Evolutionary conservation across 2,329 filamentous ascomycete genomes (phyloP), one percentile per base, ranked within the genome.

Genomic region (Clarireedia monteithiana): DNA sequence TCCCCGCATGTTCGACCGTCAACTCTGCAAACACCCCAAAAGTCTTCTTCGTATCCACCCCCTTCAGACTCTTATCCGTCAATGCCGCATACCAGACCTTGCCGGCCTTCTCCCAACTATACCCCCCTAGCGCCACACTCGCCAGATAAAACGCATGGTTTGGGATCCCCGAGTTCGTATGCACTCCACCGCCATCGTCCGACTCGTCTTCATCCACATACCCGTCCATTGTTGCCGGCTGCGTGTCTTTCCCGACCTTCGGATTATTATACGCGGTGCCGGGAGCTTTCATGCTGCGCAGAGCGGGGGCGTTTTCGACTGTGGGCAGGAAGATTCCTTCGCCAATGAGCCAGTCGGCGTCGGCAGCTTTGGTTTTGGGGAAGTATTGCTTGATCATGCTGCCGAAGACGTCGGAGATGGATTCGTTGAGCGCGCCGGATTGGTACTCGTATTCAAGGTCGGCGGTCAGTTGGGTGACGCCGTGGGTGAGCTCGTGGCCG

Each of bases 401-500:
- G 57, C 78, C 80, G 61, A 82, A 82, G 1, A 77, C 75, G 60
- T 83, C 80, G 0, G 79, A 77, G 34, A 82, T 62, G 60, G 79
- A 77, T 66, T 83, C 80, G 58, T 82, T 82, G 40, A 83, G 69
- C 14, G 79, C 79, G 17, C 80, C 80, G 14, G 75, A 68, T 64
- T 82, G 75, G 39, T 71, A 74, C n/a, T 67, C 61, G 63, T 82
- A 82, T 50, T 75, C 68, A 7, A 83, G 72, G 1, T 74, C 73
- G 10, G 73, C 73, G 2, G 75, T 77, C 63, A 77, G 70, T 60
- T 80, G 73, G 0, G 75, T 78, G 20, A 83, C 71, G 27, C 77
- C 79, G 62, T 82, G 80, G 39, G 77, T 81, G 20, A 82, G 68
- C 61, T 82, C 80, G 60, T 82, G 79, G 2, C 76, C 79, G 55